Evolutionary conservation across 2,329 filamentous ascomycete genomes (phyloP), one percentile per base, ranked within the genome.

Genomic region (Saccharata proteae): DNA sequence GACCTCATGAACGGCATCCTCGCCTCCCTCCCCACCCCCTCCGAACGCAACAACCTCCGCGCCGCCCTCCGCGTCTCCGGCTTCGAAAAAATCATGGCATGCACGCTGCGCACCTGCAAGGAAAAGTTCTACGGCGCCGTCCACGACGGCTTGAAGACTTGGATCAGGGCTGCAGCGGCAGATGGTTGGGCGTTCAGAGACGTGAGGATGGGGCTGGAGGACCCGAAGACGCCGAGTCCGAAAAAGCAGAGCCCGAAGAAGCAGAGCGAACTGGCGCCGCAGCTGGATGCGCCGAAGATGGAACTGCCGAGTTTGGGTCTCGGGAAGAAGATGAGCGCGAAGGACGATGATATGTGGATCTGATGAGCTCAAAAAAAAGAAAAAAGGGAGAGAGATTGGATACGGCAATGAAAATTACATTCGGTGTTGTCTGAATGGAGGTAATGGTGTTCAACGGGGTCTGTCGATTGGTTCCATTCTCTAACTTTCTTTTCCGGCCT

Each of bases 61-160:
- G 64, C 67, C 12, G 75, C 88, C 36, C 65, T 96, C 31, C 73
- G 74, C 32, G 74, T 86, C 38, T 92, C 81, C 0, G 88, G 90
- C 6, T 93, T 85, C 64, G 90, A 98, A 56, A 85, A 85, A 44
- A 76, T 80, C 43, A 81, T 96, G 68, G 85, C 85, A 11, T 71
- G 72, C 14, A 88, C 77, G 36, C 62, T 96, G 39, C 75, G 90
- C 4, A 78, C 88, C 11, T 96, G 88, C 65, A 98, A 96, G 54
- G 86, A 94, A 57, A 96, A 96, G 54, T 93, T 96, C 54, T 96
- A 98, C 52, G 80, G 81, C 2, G 76, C 80, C 29, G 81, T 98
- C 4, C 90, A 98, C 52, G 83, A 88, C 44, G 84, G 78, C 2
- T 65, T 96, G 40, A 75, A 80, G 33, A 86, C 81, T 5, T 98